Percentiles rank a stretch among this genome's conserved stretches.
These are phyloP conservation scores for Moesziomyces parantarcticus DNA, from an alignment of 1,284 basidiomycete species.

Conservation along the genomic window DNA sequence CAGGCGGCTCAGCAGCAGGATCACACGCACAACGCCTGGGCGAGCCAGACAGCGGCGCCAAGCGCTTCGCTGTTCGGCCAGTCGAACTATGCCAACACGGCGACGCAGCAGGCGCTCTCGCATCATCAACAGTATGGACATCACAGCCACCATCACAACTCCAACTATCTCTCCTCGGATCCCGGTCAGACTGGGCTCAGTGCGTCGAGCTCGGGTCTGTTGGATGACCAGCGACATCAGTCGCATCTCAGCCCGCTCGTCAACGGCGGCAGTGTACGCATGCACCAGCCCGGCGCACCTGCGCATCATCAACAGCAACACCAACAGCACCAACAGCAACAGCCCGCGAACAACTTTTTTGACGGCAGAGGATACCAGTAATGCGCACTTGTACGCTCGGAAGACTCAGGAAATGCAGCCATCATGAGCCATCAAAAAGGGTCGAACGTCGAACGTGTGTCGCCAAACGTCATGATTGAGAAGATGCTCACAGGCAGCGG, in stretches of 20 bases:
- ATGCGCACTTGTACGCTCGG: neutral
- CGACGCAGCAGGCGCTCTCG: constrained; percentile 17
- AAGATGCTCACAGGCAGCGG: neutral
- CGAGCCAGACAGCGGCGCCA: constrained; percentile 23
- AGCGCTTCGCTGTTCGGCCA: constrained; percentile 37
- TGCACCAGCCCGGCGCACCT: constrained; percentile 29
- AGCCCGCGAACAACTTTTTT: constrained; percentile 26
- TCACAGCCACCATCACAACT: constrained; percentile 43
- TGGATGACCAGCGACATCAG: constrained; percentile 38
- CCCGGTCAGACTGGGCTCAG: constrained; percentile 26
- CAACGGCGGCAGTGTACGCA: constrained; percentile 36
- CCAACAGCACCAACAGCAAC: constrained; percentile 17
- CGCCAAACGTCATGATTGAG: too few species aligned
- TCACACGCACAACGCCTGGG: constrained; percentile 39
- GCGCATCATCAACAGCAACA: constrained; percentile 5
- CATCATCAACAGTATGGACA: constrained; percentile 39
- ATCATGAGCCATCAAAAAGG: neutral
- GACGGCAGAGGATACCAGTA: constrained; percentile 32
- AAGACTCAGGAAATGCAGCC: too few species aligned
- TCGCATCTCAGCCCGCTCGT: constrained; percentile 45
- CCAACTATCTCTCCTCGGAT: constrained; percentile 34
- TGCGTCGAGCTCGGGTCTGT: constrained; percentile 22
- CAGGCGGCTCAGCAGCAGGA: constrained; percentile 28
- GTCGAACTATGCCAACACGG: constrained; percentile 18
- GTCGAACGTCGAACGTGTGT: neutral